A percentile compares a stretch with the other conserved stretches of the same genome.
phyloP scores from a whole-genome alignment of 1,284 basidiomycete genomes.

The Leccinum angustisporum region DNA sequence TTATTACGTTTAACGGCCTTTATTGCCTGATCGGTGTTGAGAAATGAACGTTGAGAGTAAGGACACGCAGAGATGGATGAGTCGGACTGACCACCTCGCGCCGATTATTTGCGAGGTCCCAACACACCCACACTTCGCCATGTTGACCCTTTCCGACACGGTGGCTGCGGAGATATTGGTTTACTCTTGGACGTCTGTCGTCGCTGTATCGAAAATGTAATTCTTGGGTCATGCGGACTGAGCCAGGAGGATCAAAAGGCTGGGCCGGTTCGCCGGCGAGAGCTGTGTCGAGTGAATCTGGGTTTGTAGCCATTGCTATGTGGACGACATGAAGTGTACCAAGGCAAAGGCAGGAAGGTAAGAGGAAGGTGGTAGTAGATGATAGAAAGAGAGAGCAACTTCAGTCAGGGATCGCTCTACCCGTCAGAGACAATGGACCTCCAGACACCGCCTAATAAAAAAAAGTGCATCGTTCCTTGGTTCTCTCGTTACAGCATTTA shows the following conservation, averaged over 20 bases:
- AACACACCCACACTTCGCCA: conserved; percentile 75
- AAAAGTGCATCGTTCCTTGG: conserved; percentile 10
- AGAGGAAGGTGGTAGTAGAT: conserved; percentile 6
- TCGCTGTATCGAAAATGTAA: conserved; percentile 39
- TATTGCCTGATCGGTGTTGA: conserved; percentile 60
- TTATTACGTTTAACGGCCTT: conserved; percentile 75
- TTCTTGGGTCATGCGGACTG: conserved; percentile 62
- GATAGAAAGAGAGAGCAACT: conserved; percentile 14
- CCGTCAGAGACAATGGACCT: conserved; percentile 16
- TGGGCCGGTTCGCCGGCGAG: conserved; percentile 27
- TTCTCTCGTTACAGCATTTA: conserved; percentile 22
- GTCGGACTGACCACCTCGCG: conserved; percentile 41
- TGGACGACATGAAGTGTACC: conserved; percentile 28
- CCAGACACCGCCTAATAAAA: conserved; percentile 32
- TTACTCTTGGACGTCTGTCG: conserved; percentile 57
- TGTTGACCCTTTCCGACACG: conserved; percentile 81
- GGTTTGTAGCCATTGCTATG: conserved; percentile 26
- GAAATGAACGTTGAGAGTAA: conserved; percentile 10
- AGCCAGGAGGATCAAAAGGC: conserved; percentile 46
- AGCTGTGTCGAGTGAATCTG: conserved; percentile 24
- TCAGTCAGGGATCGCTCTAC: conserved; percentile 12
- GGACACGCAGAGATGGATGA: conserved; percentile 6
- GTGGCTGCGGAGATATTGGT: conserved; percentile 73
- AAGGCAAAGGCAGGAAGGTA: conserved; percentile 3
- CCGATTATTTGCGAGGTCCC: conserved; percentile 48